Evolutionary conservation across 2,329 filamentous ascomycete genomes (phyloP), one percentile per base, ranked within the genome.

Genomic region (Colletotrichum lupini): DNA sequence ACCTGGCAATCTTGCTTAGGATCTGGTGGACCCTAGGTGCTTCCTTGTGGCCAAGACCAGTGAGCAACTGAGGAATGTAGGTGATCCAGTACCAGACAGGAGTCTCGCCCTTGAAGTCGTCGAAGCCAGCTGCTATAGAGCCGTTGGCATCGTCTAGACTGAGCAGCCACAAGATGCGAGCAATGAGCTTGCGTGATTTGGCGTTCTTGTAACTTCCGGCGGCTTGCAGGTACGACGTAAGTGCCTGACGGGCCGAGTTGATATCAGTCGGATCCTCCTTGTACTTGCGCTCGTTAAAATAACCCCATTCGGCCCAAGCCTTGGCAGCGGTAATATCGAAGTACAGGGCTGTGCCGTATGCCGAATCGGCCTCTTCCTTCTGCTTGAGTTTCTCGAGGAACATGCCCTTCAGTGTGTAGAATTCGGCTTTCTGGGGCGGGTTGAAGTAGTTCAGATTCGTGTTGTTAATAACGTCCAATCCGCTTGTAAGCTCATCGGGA

Each of bases 81-180:
- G 96, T 98, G 77, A 98, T 98, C 97, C 97, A 99, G 84, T 98
- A 99, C 97, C 97, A 99, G 14, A 97, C 95, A 0, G 95, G 95
- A 2, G 95, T 97, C 77, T 99, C 97, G 64, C 97, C 97, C 86
- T 98, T 98, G 85, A 97, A 99, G 77, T 96, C 94, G 76, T 98
- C 95, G 77, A 98, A 99, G 14, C 96, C 95, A 77, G 91, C 88
- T 0, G 94, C 93, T 73, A 99, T 92, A 49, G 90, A 92, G 14
- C 94, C 94, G 80, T 95, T 94, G 0, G 94, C 88, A 79, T 98
- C 95, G 79, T 99, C 97, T 76, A 99, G 87, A 82, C 96, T 98
- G 57, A 99, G 89, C 58, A 99, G 88, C 97, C 97, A 99, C 61
- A 99, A 87, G 62, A 99, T 97, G 53, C 97, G 92, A 68, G 95